phyloP scores from a whole-genome alignment of 2,329 filamentous ascomycete species.

The Sodiomyces alkalinus region DNA sequence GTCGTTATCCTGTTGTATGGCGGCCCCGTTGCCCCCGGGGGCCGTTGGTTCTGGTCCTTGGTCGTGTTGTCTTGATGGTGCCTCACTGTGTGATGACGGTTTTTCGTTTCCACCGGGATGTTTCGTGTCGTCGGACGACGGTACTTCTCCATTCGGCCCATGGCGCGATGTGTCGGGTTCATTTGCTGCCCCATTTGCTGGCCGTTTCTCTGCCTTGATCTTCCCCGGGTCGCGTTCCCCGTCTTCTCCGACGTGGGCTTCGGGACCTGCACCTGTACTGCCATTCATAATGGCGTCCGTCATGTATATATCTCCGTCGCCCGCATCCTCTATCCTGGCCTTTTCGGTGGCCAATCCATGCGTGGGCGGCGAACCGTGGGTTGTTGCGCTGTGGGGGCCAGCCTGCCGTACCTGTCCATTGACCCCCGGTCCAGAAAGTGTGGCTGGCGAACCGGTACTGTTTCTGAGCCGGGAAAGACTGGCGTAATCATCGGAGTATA shows the following conservation, averaged over 20 bases:
- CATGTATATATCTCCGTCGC: constrained; percentile 11
- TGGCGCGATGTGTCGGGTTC: no score
- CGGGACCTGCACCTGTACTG: constrained; percentile 1
- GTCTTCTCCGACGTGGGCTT: constrained; percentile 2
- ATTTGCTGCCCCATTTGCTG: no score
- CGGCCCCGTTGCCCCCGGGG: constrained; percentile 4
- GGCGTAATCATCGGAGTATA: constrained; percentile 33
- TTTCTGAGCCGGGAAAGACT: background rate
- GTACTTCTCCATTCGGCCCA: no score
- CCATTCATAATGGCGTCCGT: constrained; percentile 4
- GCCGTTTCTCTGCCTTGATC: constrained; percentile 1
- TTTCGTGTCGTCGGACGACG: background rate
- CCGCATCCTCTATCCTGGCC: constrained; percentile 5
- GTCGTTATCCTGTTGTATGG: constrained; percentile 2
- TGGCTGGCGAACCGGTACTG: no score
- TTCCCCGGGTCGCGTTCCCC: constrained; percentile 1
- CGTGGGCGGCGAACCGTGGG: no score
- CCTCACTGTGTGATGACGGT: no score
- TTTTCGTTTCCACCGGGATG: background rate
- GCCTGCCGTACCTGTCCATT: no score
- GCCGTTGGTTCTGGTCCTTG: constrained; percentile 6
- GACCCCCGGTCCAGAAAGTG: no score
- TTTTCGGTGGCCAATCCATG: no score
- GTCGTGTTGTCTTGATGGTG: background rate
- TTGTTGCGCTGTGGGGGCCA: no score